phyloP scores from a whole-genome alignment of 2,329 filamentous ascomycete genomes.

The Fulvia fulva region DNA sequence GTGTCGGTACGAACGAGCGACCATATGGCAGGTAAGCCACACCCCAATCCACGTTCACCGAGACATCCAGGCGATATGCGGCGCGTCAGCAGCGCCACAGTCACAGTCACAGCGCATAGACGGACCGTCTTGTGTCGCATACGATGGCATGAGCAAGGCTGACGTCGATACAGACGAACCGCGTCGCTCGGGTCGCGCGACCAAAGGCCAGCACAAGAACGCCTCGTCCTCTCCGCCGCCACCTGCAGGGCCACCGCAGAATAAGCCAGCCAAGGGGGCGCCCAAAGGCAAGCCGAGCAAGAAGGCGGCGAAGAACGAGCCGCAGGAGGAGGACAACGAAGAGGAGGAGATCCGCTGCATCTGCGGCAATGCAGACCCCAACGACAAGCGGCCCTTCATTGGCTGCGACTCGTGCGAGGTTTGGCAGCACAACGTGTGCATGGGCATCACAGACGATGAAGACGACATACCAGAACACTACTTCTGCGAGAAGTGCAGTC shows the following conservation, averaged over 20 bases:
- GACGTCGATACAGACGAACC: conserved; percentile 62
- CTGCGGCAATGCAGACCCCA: conserved; percentile 83
- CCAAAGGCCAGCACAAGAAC: conserved; percentile 93
- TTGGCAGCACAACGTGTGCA: conserved; percentile 97
- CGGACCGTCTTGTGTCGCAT: background rate
- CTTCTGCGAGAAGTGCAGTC: conserved; percentile 86
- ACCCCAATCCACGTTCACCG: conserved; percentile 3
- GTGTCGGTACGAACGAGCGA: conserved; percentile 7
- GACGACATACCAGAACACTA: conserved; percentile 77
- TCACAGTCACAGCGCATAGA: too few species aligned
- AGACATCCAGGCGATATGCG: background rate
- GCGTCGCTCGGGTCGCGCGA: conserved; percentile 89
- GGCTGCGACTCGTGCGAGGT: conserved; percentile 87
- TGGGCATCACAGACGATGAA: conserved; percentile 75
- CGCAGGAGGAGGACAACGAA: conserved; percentile 46
- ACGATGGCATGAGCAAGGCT: conserved; percentile 1
- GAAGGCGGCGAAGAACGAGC: conserved; percentile 47
- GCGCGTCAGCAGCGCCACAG: too few species aligned
- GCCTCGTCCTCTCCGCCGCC: conserved; percentile 61
- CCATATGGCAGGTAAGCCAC: conserved; percentile 24
- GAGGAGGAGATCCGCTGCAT: conserved; percentile 77
- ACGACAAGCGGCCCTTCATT: conserved; percentile 88
- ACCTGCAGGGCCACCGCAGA: too few species aligned
- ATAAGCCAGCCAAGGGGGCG: conserved; percentile 32
- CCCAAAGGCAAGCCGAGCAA: conserved; percentile 41